Percentiles rank a stretch among this genome's conserved stretches.
These are phyloP conservation scores for Kurtzmaniella quercitrusa DNA, from an alignment of 1,139 yeast genomes.

Conservation along the genomic window DNA sequence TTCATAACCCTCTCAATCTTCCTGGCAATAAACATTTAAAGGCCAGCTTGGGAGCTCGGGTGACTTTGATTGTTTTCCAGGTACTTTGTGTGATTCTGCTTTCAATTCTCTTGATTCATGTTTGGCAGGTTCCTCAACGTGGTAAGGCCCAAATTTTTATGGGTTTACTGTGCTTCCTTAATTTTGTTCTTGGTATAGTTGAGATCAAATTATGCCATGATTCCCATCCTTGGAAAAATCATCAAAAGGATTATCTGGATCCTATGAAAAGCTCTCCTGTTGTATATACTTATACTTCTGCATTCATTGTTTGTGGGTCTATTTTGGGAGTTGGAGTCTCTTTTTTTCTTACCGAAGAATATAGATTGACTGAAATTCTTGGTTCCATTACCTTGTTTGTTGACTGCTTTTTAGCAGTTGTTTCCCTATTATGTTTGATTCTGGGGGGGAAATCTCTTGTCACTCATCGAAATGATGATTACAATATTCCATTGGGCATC, in stretches of 20 bases:
- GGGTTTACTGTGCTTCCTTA: constrained; percentile 11
- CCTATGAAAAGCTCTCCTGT: constrained; percentile 12
- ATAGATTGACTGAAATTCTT: constrained; percentile 13
- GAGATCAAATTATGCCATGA: constrained; percentile 9
- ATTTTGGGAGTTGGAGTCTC: constrained; percentile 12
- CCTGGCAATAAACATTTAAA: constrained; percentile 1
- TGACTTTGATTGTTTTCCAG: constrained; percentile 9
- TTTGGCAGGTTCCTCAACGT: constrained; percentile 6
- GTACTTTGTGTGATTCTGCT: constrained; percentile 11
- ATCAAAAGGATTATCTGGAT: constrained; percentile 9
- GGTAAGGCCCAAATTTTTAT: constrained; percentile 9
- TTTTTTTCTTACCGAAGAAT: constrained; percentile 12
- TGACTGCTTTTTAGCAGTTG: constrained; percentile 8
- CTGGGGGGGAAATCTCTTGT: constrained; percentile 5
- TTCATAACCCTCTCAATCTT: constrained; percentile 12
- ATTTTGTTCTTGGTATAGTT: constrained; percentile 14
- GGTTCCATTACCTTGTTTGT: constrained; percentile 13
- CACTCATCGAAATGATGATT: constrained; percentile 3
- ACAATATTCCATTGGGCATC: constrained; percentile 10
- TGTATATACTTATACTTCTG: constrained; percentile 12
- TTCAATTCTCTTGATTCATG: constrained; percentile 10
- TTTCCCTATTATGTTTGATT: constrained; percentile 6
- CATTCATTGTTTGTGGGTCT: constrained; percentile 13
- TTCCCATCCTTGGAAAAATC: constrained; percentile 6
- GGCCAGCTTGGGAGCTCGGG: constrained; percentile 7